These are phyloP conservation scores for Penicillium aurantiogriseum DNA, from an alignment of 2,329 filamentous ascomycete species.

Conservation along the genomic window DNA sequence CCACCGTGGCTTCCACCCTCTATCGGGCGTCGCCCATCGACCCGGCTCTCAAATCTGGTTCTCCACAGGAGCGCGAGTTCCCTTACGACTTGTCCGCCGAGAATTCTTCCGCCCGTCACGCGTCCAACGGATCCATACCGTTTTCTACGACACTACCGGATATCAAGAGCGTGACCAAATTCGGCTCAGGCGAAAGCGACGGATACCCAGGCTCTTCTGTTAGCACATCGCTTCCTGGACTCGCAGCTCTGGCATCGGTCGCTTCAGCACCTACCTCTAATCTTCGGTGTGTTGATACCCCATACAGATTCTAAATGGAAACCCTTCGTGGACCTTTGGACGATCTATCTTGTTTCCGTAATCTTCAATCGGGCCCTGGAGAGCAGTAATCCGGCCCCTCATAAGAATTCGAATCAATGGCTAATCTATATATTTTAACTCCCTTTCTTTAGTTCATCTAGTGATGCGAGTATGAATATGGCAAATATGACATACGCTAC, in stretches of 20 bases:
- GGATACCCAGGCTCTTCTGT: slow-evolving; percentile 35
- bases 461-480: slow-evolving; percentile 53
- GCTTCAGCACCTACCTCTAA: slow-evolving; percentile 53
- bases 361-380: neutral
- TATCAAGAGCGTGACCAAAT: slow-evolving; percentile 31
- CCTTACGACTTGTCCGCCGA: slow-evolving; percentile 48
- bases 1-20: slow-evolving; percentile 59
- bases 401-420: slow-evolving; percentile 13
- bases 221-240: slow-evolving; percentile 52
- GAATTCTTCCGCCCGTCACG: slow-evolving; percentile 48
- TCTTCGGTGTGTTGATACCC: slow-evolving; percentile 47
- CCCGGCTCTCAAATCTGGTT: slow-evolving; percentile 46
- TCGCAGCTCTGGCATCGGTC: slow-evolving; percentile 60
- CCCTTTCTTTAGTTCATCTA: slow-evolving; percentile 30
- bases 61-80: slow-evolving; percentile 42
- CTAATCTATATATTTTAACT: slow-evolving; percentile 18
- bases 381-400: slow-evolving; percentile 11
- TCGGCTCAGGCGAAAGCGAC: slow-evolving; percentile 26
- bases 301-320: neutral
- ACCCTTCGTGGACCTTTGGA: too few species aligned
- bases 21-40: slow-evolving; percentile 61
- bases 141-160: slow-evolving; percentile 40
- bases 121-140: slow-evolving; percentile 50
- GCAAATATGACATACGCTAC: slow-evolving; percentile 62
- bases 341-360: neutral